Evolutionary conservation across 2,329 filamentous ascomycete species (phyloP).

Genomic region (Claviceps fusiformis): DNA sequence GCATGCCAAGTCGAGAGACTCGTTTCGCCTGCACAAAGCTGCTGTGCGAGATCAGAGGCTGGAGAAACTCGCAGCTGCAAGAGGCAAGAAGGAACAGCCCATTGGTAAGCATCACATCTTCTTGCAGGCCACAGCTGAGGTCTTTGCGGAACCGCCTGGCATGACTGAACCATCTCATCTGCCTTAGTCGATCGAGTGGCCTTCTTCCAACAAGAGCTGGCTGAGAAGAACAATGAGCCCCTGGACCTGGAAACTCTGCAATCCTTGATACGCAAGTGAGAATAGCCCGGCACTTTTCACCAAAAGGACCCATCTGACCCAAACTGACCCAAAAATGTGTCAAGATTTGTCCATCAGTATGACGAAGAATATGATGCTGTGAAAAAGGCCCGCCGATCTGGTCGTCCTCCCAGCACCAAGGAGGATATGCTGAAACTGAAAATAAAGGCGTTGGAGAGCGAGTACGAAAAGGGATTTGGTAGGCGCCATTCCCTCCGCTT

Average conservation of each 20-base stretch:
- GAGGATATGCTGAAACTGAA: constrained; percentile 67
- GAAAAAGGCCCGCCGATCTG: constrained; percentile 59
- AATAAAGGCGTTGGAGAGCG: constrained; percentile 57
- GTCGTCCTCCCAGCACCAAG: constrained; percentile 61
- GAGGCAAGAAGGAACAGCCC: constrained; percentile 61
- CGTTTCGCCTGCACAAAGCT: constrained; percentile 66
- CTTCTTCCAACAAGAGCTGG: constrained; percentile 58
- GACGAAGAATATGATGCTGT: constrained; percentile 55
- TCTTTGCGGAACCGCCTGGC: not conserved
- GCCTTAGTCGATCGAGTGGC: constrained; percentile 22
- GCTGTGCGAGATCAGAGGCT: constrained; percentile 72
- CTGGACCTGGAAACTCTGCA: constrained; percentile 45
- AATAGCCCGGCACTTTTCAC: not conserved
- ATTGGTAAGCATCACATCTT: constrained; percentile 40
- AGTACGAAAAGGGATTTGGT: constrained; percentile 77
- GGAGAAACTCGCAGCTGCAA: constrained; percentile 52
- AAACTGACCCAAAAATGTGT: constrained; percentile 13
- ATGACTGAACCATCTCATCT: constrained; percentile 8
- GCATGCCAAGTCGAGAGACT: constrained; percentile 81
- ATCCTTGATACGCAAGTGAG: constrained; percentile 47
- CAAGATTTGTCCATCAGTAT: constrained; percentile 50
- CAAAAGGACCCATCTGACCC: not conserved
- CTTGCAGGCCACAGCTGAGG: not conserved
- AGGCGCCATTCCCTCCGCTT: constrained; percentile 15
- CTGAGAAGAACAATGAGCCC: constrained; percentile 31